These are phyloP conservation scores for Picea abies DNA, from an alignment of 83 land plant species.

Conservation along the genomic window DNA sequence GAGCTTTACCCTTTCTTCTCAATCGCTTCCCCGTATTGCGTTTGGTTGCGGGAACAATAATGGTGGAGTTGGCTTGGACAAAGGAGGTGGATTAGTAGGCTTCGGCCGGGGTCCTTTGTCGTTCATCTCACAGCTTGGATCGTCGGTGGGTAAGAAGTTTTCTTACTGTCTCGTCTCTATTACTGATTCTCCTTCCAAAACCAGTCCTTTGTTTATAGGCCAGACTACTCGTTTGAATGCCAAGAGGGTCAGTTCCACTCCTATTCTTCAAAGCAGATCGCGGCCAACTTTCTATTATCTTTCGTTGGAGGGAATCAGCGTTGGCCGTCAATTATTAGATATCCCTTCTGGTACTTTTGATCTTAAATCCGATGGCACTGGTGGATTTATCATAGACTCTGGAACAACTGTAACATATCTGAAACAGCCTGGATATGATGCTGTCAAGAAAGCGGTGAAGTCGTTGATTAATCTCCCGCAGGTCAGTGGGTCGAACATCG, in stretches of 20 bases:
- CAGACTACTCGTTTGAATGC: slow-evolving; percentile 10
- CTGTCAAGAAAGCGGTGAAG: slow-evolving; percentile 7
- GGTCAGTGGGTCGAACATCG: neutral
- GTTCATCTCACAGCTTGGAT: slow-evolving; percentile 21
- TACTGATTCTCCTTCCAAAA: slow-evolving; percentile 18
- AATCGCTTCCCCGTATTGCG: neutral
- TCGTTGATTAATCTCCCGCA: slow-evolving; percentile 10
- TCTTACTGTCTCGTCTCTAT: slow-evolving; percentile 36
- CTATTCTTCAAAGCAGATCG: slow-evolving; percentile 2
- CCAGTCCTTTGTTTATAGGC: slow-evolving; percentile 38
- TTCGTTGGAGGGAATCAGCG: slow-evolving; percentile 30
- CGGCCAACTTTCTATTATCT: slow-evolving; percentile 29
- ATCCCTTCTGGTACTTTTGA: neutral
- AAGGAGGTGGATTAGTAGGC: slow-evolving; percentile 23
- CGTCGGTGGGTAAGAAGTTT: slow-evolving; percentile 17
- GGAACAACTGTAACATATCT: slow-evolving; percentile 26
- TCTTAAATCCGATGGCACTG: neutral
- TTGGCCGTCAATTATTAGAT: slow-evolving; percentile 14
- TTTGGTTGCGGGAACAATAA: slow-evolving; percentile 23
- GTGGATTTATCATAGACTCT: slow-evolving; percentile 28
- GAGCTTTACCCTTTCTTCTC: neutral
- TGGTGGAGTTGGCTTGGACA: neutral
- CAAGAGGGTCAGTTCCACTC: slow-evolving; percentile 9
- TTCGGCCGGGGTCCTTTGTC: slow-evolving; percentile 22
- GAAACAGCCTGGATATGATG: neutral